Evolutionary conservation across 2,329 filamentous ascomycete genomes (phyloP), one percentile per base, ranked within the genome.

Genomic region (Magnaporthiopsis poae): DNA sequence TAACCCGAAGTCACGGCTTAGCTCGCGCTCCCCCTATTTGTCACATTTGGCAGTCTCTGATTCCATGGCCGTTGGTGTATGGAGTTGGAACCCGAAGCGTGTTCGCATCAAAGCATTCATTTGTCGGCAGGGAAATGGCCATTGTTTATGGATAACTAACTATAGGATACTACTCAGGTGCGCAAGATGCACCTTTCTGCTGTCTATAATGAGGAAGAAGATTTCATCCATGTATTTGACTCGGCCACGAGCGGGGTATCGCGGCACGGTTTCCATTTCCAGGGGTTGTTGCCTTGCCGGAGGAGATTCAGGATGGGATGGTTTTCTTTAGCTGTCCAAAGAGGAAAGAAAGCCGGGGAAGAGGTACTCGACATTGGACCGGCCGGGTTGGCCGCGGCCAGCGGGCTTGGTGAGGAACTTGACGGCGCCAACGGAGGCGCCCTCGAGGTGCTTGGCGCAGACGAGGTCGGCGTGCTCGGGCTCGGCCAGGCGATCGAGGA

Each of bases 401-500:
- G 86, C 85, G 60, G 88, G 86, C 75, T 92, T 90, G 63, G 94
- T 97, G 80, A 94, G 96, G 73, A 87, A 88, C 74, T 86, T 84
- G 70, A 96, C 86, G 60, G 91, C 91, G 69, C 91, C 92, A 75
- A 89, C 90, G 68, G 88, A 87, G 52, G 85, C 83, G 18, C 91
- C 91, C 73, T 88, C 88, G 75, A 92, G 86, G 77, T 96, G 92
- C 82, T 90, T 94, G 31, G 90, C 95, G 68, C 84, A 79, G 60
- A 97, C 87, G 67, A 95, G 77, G 67, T 94, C 88, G 66, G 77
- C 80, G 77, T 96, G 86, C 75, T 94, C 90, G 68, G 90, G 84
- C 75, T 90, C 88, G 72, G 86, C 88, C 72, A 98, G 82, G 78
- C 92, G 89, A 77, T 98, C 91, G 66, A 99, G 81, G 61, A 98